A percentile compares a stretch with the other conserved stretches of the same genome.
These are phyloP conservation scores for Kuraishia piskuri DNA, from an alignment of 805 yeast species.

Conservation along the genomic window DNA sequence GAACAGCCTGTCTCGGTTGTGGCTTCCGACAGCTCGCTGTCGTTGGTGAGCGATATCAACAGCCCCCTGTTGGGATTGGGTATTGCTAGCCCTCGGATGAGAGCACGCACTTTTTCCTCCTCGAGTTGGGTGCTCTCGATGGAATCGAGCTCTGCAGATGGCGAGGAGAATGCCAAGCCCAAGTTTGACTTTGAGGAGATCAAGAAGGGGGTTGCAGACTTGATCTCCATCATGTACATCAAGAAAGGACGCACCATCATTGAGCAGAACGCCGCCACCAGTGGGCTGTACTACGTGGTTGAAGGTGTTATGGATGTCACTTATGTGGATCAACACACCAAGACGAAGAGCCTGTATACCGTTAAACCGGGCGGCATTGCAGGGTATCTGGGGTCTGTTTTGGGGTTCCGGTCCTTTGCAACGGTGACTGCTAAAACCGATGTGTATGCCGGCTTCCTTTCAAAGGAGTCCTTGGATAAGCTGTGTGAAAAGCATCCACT, in stretches of 20 bases:
- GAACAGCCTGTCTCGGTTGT: conserved; percentile 15
- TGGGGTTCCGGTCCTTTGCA: conserved; percentile 74
- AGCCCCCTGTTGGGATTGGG: not conserved
- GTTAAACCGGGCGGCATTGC: conserved; percentile 76
- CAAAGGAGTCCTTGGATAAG: conserved; percentile 52
- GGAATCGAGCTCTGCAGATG: not conserved
- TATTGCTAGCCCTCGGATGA: not conserved
- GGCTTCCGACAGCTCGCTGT: not conserved
- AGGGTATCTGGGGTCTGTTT: conserved; percentile 75
- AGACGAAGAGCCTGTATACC: conserved; percentile 40
- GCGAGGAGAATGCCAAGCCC: not conserved
- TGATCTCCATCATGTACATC: conserved; percentile 45
- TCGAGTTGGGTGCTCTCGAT: not conserved
- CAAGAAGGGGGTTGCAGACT: conserved; percentile 50
- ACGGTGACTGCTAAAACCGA: conserved; percentile 54
- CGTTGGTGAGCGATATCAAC: not conserved
- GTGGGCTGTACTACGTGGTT: conserved; percentile 75
- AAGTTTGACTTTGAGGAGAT: conserved; percentile 35
- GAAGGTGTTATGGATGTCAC: conserved; percentile 69
- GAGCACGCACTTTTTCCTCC: not conserved
- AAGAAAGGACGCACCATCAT: conserved; percentile 49
- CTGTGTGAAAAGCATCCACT: conserved; percentile 70
- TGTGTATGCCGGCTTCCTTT: conserved; percentile 62
- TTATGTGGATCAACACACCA: conserved; percentile 25
- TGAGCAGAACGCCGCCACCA: conserved; percentile 54